A percentile compares a stretch with the other conserved stretches of the same genome.
These are phyloP conservation scores for Phytophthora agathidicida DNA, from an alignment of 352 stramenopile species.

Conservation along the genomic window DNA sequence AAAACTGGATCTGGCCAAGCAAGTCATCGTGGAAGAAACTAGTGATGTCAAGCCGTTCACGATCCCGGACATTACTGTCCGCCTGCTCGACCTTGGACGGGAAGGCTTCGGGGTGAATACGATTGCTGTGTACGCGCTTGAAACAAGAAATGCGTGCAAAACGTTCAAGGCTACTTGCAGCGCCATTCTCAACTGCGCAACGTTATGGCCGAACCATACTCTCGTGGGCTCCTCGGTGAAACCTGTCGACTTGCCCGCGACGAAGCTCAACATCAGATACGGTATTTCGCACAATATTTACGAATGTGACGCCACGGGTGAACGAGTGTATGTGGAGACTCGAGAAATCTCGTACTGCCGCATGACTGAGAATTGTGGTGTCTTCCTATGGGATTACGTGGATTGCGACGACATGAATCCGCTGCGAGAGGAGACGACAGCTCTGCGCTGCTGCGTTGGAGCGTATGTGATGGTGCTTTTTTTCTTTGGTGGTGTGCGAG, in stretches of 20 bases:
- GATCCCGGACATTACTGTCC: constrained; percentile 20
- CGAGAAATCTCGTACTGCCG: constrained; percentile 36
- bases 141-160: constrained; percentile 30
- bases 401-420: constrained; percentile 38
- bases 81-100: constrained; percentile 21
- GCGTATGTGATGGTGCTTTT: constrained; percentile 39
- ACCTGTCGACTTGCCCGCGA: constrained; percentile 18
- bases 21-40: constrained; percentile 35
- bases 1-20: constrained; percentile 33
- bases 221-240: constrained; percentile 25
- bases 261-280: constrained; percentile 36
- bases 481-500: constrained; percentile 17
- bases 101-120: constrained; percentile 40
- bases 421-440: constrained; percentile 12
- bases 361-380: constrained; percentile 22
- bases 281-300: constrained; percentile 28
- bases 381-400: constrained; percentile 44
- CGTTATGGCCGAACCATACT: constrained; percentile 33
- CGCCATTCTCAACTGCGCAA: constrained; percentile 29
- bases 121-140: constrained; percentile 31
- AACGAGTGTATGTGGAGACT: constrained; percentile 29
- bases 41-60: constrained; percentile 15
- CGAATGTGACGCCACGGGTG: constrained; percentile 22
- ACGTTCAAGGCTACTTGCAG: constrained; percentile 28
- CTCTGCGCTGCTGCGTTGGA: constrained; percentile 32